Percentiles rank a stretch among this genome's conserved stretches.
Conservation (phyloP, 1,139 yeast genomes). For the Hyphopichia khmerensis region DNA sequence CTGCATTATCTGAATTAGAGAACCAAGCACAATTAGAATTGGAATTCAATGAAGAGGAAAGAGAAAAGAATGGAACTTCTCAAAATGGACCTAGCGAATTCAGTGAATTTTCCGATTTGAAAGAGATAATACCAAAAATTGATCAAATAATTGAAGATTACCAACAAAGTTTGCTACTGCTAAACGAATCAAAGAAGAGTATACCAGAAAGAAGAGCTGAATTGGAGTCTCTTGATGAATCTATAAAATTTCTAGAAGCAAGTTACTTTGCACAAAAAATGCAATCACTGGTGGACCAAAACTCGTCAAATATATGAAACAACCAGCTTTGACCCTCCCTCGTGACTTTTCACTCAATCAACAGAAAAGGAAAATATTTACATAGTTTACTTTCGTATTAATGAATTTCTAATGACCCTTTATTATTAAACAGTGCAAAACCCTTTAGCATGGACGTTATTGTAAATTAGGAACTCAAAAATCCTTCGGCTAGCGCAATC, state of each 20-base stretch:
- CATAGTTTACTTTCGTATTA: background rate
- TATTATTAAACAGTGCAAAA: background rate
- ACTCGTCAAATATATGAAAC: background rate
- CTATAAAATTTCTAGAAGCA: constrained; percentile 30
- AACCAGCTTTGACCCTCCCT: background rate
- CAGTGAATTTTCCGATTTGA: constrained; percentile 7
- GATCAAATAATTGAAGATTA: constrained; percentile 25
- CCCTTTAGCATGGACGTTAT: background rate
- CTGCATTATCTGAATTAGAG: constrained; percentile 20
- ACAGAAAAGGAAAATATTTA: too few relatives aligned
- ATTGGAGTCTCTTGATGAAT: constrained; percentile 29
- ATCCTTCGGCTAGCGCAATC: background rate
- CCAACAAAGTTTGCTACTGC: constrained; percentile 21
- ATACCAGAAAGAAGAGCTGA: constrained; percentile 35
- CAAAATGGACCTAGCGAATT: too few relatives aligned
- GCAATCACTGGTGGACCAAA: background rate
- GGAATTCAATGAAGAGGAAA: constrained; percentile 6
- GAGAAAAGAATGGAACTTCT: constrained; percentile 4
- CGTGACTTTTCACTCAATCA: too few relatives aligned
- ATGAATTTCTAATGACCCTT: constrained; percentile 1
- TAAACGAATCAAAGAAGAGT: constrained; percentile 24
- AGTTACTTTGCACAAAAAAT: constrained; percentile 12
- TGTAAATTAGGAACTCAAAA: background rate
- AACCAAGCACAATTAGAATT: constrained; percentile 3
- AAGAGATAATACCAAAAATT: constrained; percentile 11